Percentiles rank a stretch among this genome's conserved stretches.
Conservation (phyloP, 2,329 filamentous ascomycete species). For the Microthyrium microscopicum region DNA sequence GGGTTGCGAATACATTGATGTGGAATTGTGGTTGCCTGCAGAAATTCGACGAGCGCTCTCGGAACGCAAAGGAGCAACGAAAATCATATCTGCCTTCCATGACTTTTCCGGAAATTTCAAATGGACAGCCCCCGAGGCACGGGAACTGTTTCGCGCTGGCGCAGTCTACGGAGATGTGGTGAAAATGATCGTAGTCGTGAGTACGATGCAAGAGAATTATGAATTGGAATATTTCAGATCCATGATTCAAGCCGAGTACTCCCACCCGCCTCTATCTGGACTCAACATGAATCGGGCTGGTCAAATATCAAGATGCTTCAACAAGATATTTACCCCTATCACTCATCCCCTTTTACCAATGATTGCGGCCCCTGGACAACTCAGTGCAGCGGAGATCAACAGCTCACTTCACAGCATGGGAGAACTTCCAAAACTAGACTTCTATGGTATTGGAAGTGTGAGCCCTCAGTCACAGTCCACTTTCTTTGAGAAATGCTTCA, state of each 20-base stretch:
- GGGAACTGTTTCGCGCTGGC: conserved; percentile 54
- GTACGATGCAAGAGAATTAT: conserved; percentile 71
- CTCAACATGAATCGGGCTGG: conserved; percentile 81
- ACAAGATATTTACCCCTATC: conserved; percentile 76
- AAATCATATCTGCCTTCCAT: conserved; percentile 83
- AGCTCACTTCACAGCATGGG: conserved; percentile 61
- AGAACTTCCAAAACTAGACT: conserved; percentile 60
- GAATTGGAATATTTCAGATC: conserved; percentile 81
- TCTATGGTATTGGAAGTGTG: conserved; percentile 64
- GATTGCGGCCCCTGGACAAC: conserved; percentile 70
- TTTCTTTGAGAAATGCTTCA: conserved; percentile 57
- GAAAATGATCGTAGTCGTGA: conserved; percentile 79
- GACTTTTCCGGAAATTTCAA: conserved; percentile 74
- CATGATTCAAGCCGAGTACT: conserved; percentile 51
- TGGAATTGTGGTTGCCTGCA: conserved; percentile 75
- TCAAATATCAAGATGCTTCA: conserved; percentile 67
- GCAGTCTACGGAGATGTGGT: conserved; percentile 67
- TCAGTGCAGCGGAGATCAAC: conserved; percentile 77
- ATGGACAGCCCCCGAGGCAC: conserved; percentile 60
- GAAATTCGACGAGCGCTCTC: conserved; percentile 51
- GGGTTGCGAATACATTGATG: conserved; percentile 81
- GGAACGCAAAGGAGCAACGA: conserved; percentile 57
- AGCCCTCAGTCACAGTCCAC: conserved; percentile 60
- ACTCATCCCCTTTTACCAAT: conserved; percentile 72
- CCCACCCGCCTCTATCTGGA: conserved; percentile 60